Evolutionary conservation across 257 asterid species (phyloP).

Genomic region (Solanum phureja): DNA sequence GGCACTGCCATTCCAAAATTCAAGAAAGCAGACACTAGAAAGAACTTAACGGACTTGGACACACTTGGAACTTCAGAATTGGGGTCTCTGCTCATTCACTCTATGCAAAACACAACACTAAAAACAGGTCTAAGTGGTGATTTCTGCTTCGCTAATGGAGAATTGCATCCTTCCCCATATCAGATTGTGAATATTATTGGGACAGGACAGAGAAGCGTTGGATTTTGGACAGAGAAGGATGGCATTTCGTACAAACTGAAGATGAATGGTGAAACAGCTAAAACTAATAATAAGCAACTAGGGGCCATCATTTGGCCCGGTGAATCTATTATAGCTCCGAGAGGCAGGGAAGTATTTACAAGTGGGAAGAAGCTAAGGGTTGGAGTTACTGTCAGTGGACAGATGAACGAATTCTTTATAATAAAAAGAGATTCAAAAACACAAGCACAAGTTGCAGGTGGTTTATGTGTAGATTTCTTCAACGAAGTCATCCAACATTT

Average conservation of each 20-base stretch:
- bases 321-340: constrained; percentile 10
- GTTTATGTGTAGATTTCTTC: constrained; percentile 27
- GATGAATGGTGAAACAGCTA: not conserved
- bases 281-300: constrained; percentile 15
- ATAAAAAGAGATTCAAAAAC: constrained; percentile 12
- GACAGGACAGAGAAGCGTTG: constrained; percentile 15
- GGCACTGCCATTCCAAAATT: not conserved
- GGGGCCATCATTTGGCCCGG: constrained; percentile 34
- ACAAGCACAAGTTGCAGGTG: constrained; percentile 1
- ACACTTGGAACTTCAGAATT: constrained; percentile 23
- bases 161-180: constrained; percentile 23
- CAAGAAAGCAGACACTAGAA: not conserved
- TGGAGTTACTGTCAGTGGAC: constrained; percentile 17
- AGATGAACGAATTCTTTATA: constrained; percentile 12
- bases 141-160: constrained; percentile 20
- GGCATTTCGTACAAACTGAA: constrained; percentile 16
- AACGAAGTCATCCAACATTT: constrained; percentile 13
- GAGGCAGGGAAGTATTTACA: too few relatives aligned
- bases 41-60: constrained; percentile 20
- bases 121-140: constrained; percentile 38
- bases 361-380: constrained; percentile 21
- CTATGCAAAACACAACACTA: constrained; percentile 11
- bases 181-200: constrained; percentile 40
- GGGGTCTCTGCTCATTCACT: constrained; percentile 16
- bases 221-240: constrained; percentile 28